A percentile compares a stretch with the other conserved stretches of the same genome.
phyloP scores from a whole-genome alignment of 495 filamentous ascomycete species.

The Xylaria telfairii region DNA sequence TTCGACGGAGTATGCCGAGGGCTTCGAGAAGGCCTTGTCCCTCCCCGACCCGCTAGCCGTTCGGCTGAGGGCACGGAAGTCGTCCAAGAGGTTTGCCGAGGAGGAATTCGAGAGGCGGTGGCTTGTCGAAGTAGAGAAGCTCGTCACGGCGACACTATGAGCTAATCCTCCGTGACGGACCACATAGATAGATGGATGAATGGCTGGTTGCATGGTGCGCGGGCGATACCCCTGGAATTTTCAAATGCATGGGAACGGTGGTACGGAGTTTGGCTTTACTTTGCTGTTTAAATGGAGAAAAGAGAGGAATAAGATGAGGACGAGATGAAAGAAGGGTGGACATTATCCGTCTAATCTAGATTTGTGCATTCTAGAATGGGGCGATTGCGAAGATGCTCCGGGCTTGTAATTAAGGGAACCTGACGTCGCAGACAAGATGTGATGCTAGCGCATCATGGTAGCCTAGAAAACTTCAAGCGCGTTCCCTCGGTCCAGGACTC shows the following conservation, averaged over 20 bases:
- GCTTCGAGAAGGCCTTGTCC: slow-evolving; percentile 75
- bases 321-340: neutral
- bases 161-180: neutral
- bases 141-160: slow-evolving; percentile 52
- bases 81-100: slow-evolving; percentile 84
- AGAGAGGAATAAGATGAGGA: neutral
- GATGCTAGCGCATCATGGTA: no score
- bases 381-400: neutral
- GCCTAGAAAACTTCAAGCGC: no score
- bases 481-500: no score
- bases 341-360: neutral
- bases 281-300: neutral
- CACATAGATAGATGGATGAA: neutral
- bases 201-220: neutral
- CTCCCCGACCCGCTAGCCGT: slow-evolving; percentile 70
- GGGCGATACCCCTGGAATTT: slow-evolving; percentile 19
- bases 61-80: slow-evolving; percentile 72
- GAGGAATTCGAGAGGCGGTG: slow-evolving; percentile 80
- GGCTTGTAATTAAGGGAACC: neutral
- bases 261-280: slow-evolving; percentile 12
- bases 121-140: slow-evolving; percentile 70
- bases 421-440: neutral
- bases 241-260: slow-evolving; percentile 13
- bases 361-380: neutral
- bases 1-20: slow-evolving; percentile 74